Evolutionary conservation across 352 stramenopile genomes (phyloP).

Genomic region (Globisporangium yorkense): DNA sequence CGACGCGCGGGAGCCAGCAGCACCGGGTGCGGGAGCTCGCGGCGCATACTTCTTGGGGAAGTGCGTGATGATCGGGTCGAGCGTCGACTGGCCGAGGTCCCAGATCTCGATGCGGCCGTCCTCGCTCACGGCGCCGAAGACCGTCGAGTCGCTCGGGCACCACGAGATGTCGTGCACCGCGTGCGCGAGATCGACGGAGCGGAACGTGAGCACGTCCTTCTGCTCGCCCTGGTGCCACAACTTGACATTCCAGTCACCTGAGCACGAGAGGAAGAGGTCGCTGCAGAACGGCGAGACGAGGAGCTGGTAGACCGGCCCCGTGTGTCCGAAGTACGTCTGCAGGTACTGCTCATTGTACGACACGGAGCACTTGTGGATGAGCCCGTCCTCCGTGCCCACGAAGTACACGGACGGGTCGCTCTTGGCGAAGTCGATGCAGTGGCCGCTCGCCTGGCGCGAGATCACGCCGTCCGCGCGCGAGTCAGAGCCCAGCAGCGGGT

Average conservation of each 20-base stretch:
- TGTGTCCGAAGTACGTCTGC: constrained; percentile 87
- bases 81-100: constrained; percentile 77
- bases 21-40: constrained; percentile 3
- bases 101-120: constrained; percentile 91
- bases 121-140: constrained; percentile 84
- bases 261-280: constrained; percentile 86
- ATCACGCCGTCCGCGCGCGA: constrained; percentile 82
- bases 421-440: constrained; percentile 83
- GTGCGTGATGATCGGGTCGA: constrained; percentile 80
- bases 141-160: constrained; percentile 74
- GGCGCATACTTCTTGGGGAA: constrained; percentile 57
- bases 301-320: constrained; percentile 86
- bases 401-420: constrained; percentile 86
- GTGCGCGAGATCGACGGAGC: constrained; percentile 69
- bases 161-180: constrained; percentile 83
- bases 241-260: constrained; percentile 87
- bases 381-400: constrained; percentile 88
- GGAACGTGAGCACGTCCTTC: constrained; percentile 60
- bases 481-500: constrained; percentile 58
- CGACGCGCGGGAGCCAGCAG: constrained; percentile 2
- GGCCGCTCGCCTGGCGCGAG: constrained; percentile 79
- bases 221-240: constrained; percentile 70
- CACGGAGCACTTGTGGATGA: constrained; percentile 89
- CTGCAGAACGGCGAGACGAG: constrained; percentile 82
- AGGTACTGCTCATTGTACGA: constrained; percentile 94